Conservation (phyloP, 495 filamentous ascomycete genomes). For the Penicillium manginii region DNA sequence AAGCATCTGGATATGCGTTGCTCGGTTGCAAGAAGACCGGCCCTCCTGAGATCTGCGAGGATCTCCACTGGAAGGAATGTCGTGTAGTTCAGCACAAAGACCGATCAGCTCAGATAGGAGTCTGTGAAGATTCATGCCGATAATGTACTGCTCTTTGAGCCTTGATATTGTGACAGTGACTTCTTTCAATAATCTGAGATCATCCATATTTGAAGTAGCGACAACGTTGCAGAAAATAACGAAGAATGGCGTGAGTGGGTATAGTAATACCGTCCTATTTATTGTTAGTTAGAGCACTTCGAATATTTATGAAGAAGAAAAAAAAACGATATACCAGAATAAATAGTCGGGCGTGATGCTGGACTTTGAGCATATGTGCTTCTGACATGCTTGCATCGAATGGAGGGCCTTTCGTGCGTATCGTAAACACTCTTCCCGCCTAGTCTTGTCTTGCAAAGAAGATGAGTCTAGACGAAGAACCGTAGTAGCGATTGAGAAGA, state of each 20-base stretch:
- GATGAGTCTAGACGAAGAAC: background rate
- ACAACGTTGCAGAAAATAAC: constrained; percentile 3
- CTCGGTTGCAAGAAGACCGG: background rate
- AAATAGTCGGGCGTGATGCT: background rate
- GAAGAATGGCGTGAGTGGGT: background rate
- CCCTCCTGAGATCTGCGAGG: background rate
- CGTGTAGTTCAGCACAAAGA: background rate
- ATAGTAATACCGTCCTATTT: background rate
- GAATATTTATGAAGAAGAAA: background rate
- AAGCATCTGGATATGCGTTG: background rate
- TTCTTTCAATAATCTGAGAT: background rate
- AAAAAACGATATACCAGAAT: background rate
- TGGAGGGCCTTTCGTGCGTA: background rate
- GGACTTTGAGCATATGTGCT: background rate
- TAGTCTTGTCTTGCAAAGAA: background rate
- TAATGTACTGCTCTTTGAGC: background rate
- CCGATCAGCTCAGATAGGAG: background rate
- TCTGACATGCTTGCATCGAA: constrained; percentile 3
- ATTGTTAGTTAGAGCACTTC: too few species aligned
- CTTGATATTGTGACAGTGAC: background rate
- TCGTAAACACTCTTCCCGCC: background rate
- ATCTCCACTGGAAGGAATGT: background rate
- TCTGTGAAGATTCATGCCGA: constrained; percentile 3
- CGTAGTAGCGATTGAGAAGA: background rate
- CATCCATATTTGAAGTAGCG: background rate